Percentiles rank a stretch among this genome's conserved stretches.
Evolutionary conservation across 2,329 filamentous ascomycete genomes (phyloP).

Genomic region (Aspergillus proliferans): DNA sequence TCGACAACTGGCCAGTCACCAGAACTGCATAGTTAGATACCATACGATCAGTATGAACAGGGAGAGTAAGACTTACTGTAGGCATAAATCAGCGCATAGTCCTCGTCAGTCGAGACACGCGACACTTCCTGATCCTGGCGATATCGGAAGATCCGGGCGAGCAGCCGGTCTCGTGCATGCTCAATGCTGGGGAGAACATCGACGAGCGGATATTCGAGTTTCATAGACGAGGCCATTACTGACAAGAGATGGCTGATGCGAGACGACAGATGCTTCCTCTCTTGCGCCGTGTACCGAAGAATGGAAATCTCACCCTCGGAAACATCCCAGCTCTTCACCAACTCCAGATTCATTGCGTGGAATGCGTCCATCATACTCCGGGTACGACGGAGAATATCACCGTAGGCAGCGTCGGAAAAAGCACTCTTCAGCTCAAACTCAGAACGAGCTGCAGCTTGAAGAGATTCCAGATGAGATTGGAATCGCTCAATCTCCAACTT

Average conservation of each 20-base stretch:
- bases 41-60: not conserved
- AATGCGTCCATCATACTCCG: constrained; percentile 85
- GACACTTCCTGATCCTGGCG: constrained; percentile 59
- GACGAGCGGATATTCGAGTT: constrained; percentile 87
- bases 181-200: constrained; percentile 81
- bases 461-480: constrained; percentile 62
- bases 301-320: constrained; percentile 76
- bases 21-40: constrained; percentile 40
- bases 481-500: constrained; percentile 83
- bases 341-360: constrained; percentile 91
- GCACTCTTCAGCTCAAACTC: constrained; percentile 87
- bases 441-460: constrained; percentile 66
- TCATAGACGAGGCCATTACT: constrained; percentile 87
- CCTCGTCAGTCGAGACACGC: constrained; percentile 46
- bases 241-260: constrained; percentile 82
- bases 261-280: constrained; percentile 74
- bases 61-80: constrained; percentile 56
- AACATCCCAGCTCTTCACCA: constrained; percentile 68
- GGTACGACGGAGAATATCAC: constrained; percentile 70
- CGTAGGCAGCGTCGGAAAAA: constrained; percentile 70
- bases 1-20: constrained; percentile 55
- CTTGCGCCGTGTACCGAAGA: constrained; percentile 68
- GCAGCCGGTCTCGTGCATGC: constrained; percentile 69
- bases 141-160: constrained; percentile 85
- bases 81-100: constrained; percentile 88